Evolutionary conservation across 495 filamentous ascomycete species (phyloP), one percentile per base, ranked within the genome.

Genomic region (Aspergillus nidulans): DNA sequence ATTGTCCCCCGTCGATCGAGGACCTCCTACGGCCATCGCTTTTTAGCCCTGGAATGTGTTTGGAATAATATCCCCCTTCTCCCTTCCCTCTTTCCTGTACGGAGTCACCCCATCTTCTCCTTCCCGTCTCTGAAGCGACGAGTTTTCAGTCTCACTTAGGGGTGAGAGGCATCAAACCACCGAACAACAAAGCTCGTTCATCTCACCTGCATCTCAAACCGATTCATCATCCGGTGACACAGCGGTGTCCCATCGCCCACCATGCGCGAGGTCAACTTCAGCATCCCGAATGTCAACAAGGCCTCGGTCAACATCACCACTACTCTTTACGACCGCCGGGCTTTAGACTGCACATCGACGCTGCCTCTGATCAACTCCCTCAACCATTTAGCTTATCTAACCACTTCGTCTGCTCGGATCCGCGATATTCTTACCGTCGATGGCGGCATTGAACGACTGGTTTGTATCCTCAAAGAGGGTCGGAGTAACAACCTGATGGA

Each of bases 201-300:
- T 44, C 45, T 23, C 10, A 25, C 26, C 24, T 44, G 12, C 15
- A 26, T 52, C 23, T 43, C 52, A 39, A 3, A 18, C 49, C 24
- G 24, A 44, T 23, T 26, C n/a, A 28, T 36, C 7, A 45, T 46
- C 32, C 20, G 44, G 45, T 47, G 39, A 48, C 7, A 18, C 30
- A 46, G 25, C 52, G 49, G 28, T 41, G 50, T 48, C 32, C 47
- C 44, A 47, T 65, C 58, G 43, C 66, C 68, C 74, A 77, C 54
- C 64, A 97, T 98, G 94, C 89, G 94, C 73, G 94, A 98, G 83
- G 91, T 96, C 77, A 98, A 98, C 72, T 98, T 97, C 75, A 97
- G 94, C 75, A 97, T 98, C 67, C 94, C 94, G 32, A 96, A 94
- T 82, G 91, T 95, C 81, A 98, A 98, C 77, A 98, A 97, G 85